phyloP scores from a whole-genome alignment of 768 basidiomycete genomes.

The Auriscalpium microsporum region DNA sequence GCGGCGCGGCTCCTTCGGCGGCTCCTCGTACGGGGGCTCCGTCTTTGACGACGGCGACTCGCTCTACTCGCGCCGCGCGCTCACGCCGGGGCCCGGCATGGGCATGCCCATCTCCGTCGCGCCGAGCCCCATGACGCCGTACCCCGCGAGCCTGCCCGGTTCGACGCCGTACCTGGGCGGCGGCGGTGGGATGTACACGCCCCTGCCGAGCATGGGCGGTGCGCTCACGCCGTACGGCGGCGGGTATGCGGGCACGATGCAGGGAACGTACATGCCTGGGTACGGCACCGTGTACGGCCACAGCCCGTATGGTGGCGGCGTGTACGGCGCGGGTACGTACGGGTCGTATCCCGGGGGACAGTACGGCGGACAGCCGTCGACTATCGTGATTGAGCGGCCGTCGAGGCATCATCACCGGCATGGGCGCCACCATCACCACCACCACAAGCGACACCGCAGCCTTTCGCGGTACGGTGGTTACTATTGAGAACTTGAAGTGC shows the following conservation, averaged over 20 bases:
- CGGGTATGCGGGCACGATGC: neutral
- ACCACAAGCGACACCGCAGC: conserved; percentile 12
- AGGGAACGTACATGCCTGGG: neutral
- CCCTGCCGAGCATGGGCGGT: neutral
- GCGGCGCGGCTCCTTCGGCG: conserved; percentile 5
- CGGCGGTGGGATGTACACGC: neutral
- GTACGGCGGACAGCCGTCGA: neutral
- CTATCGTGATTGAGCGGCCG: neutral
- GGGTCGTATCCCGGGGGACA: too few species aligned
- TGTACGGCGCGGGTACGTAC: neutral
- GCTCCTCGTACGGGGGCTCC: neutral
- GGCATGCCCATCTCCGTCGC: neutral
- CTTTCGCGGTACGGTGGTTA: conserved; percentile 5
- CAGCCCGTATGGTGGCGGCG: neutral
- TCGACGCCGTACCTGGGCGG: neutral
- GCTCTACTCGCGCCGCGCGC: too few species aligned
- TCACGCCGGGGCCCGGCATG: too few species aligned
- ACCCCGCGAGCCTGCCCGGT: neutral
- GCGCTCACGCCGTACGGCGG: neutral
- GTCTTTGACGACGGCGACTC: neutral
- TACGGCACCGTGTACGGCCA: neutral
- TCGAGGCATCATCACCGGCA: neutral
- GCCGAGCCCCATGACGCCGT: neutral
- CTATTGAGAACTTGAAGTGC: neutral
- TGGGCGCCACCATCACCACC: neutral